Evolutionary conservation across 2,329 filamentous ascomycete species (phyloP).

Genomic region (Aspergillus aculeatus): DNA sequence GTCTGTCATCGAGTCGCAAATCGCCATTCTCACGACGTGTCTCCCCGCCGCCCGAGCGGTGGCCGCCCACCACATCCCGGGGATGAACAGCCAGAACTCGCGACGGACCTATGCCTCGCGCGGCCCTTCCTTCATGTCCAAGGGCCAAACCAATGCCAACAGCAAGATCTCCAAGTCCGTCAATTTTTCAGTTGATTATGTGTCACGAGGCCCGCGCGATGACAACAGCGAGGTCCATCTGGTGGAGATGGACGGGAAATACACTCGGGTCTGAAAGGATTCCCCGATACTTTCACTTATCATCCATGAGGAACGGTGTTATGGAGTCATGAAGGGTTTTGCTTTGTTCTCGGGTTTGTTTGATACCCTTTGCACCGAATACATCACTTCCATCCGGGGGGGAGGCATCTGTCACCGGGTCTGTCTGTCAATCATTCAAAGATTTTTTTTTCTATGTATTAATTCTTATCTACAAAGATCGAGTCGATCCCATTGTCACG

Average conservation of each 20-base stretch:
- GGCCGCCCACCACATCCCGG: constrained; percentile 21
- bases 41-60: constrained; percentile 27
- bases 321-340: neutral
- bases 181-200: constrained; percentile 26
- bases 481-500: no score
- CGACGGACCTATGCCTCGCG: constrained; percentile 13
- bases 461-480: no score
- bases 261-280: neutral
- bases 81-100: constrained; percentile 13
- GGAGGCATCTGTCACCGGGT: no score
- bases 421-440: no score
- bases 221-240: constrained; percentile 19
- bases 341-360: neutral
- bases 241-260: constrained; percentile 8
- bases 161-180: constrained; percentile 27
- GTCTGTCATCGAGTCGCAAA: constrained; percentile 30
- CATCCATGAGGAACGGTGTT: neutral
- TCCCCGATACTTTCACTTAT: neutral
- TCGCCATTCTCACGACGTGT: constrained; percentile 28
- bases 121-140: constrained; percentile 3
- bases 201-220: constrained; percentile 9
- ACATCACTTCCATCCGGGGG: no score
- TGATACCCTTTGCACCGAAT: neutral
- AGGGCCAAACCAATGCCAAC: neutral
- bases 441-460: no score